These are phyloP conservation scores for Nymphaea thermarum DNA, from an alignment of 164 flowering plant species.

Conservation along the genomic window DNA sequence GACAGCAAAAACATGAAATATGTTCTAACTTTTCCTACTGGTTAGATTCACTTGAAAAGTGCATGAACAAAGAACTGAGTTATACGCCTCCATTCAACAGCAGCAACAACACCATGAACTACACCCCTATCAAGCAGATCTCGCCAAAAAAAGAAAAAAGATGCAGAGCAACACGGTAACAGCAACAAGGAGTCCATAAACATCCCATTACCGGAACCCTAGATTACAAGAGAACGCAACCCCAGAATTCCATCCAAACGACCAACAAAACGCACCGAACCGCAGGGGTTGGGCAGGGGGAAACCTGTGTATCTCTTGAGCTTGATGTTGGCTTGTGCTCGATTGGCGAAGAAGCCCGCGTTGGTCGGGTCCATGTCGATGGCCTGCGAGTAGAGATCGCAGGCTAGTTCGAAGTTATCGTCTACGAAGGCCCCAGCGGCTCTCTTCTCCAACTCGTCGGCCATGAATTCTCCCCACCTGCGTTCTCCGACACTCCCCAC, in stretches of 20 bases:
- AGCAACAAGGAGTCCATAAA: not conserved
- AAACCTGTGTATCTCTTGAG: conserved; percentile 58
- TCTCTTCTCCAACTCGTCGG: conserved; percentile 42
- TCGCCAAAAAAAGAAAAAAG: not conserved
- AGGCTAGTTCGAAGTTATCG: conserved; percentile 76
- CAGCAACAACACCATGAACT: no score
- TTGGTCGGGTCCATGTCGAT: conserved; percentile 37
- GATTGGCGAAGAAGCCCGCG: conserved; percentile 64
- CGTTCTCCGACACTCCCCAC: not conserved
- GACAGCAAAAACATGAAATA: no score
- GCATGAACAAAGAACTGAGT: no score
- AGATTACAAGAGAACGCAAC: not conserved
- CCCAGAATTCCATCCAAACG: no score
- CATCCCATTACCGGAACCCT: not conserved
- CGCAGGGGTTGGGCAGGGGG: not conserved
- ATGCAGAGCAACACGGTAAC: not conserved
- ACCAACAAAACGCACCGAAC: no score
- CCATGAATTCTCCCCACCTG: conserved; percentile 14
- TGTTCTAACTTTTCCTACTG: no score
- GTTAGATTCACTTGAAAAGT: no score
- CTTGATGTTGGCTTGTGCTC: conserved; percentile 88
- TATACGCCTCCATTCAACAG: no score
- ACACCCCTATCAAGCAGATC: no score
- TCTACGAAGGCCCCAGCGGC: conserved; percentile 86
- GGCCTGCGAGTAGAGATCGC: conserved; percentile 68